Evolutionary conservation across 108 stramenopile genomes (phyloP), one percentile per base, ranked within the genome.

Genomic region (Halocafeteria seosinensis): DNA sequence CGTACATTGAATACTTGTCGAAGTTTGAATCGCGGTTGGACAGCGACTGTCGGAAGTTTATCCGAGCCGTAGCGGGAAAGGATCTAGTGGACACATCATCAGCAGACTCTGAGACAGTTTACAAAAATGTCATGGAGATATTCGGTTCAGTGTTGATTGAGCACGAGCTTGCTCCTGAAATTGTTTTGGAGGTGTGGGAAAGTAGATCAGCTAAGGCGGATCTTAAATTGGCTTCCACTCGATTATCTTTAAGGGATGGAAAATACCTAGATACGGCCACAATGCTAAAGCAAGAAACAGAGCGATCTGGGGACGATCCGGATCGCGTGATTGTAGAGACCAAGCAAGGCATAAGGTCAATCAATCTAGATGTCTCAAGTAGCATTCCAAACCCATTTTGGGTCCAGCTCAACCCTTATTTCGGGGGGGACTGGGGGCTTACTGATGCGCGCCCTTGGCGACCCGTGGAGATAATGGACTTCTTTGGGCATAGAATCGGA

Each of bases 31-130:
- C 38, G 58, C 65, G 27, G 80, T 79, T 58, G 42, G 63, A 17
- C 74, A 71, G 57, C 78, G 80, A 8, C 57, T 77, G 75, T 63
- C 29, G 36, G 73, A 11, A 33, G 50, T 38, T 60, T 81, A 50
- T 78, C 78, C 13, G 73, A 73, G 47, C 38, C 65, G 27, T 78
- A 81, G 57, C 38, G 63, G 17, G 76, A 71, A 57, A 78, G 80
- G 8, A 60, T 77, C 24, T 50, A 64, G 30, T 78, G 79, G 62
- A 73, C 78, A 17, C 79, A 77, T 66, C 35, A 79, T 27, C 74
- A 72, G 61, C 42, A 76, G 34, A 71, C 65, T n/a, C 68, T 80
- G 13, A 35, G 57, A 5, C 34, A 59, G 57, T 3, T n/a, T 12
- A 21, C 28, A 5, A 28, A 17, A 59, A 13, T 6, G 12, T 4